Base-by-base conservation (phyloP, 768 basidiomycete species). In the Serendipita sp. region DNA sequence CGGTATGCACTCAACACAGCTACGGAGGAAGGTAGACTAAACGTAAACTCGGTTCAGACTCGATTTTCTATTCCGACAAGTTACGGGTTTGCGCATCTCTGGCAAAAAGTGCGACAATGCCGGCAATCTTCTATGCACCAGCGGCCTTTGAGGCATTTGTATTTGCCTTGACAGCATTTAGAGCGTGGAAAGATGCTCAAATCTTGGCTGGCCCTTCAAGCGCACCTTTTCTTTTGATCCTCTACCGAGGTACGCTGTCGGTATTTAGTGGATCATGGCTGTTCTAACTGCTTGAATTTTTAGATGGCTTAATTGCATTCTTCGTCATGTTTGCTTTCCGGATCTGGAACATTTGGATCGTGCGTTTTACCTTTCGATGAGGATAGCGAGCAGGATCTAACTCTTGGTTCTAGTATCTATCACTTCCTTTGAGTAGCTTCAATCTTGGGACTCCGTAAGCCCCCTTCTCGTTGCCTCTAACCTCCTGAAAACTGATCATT, bases 51-150 rank as follows among this genome's bases (percentile, higher is more conserved):
- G n/a, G 1, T n/a, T n/a, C 31, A 58, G 53, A 9, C 3, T 4
- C 3, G 11, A 16, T 58, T n/a, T 58, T 58, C 31, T 58, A 58
- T 31, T 58, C 53, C n/a, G 24, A 26, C 24, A 17, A 4, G n/a
- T n/a, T 58, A 11, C 22, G 53, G 31, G 24, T 58, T 31, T 58
- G 53, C 30, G 53, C 24, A 9, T 26, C 53, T 22, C 4, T 33
- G 22, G 31, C 3, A 11, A 58, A 11, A 1, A 20, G 17, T 33
- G 17, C 53, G 28, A 58, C 53, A 3, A 28, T 58, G 24, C 22
- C 22, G 13, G 53, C 53, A 58, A 58, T 58, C 13, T 58, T 58
- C 31, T 58, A 58, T 31, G 53, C 53, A 31, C 53, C 53, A 28
- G 20, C 53, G 9, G 20, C 30, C 22, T 58, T 58, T 58, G 53